Base-by-base conservation (phyloP, 805 yeast species). In the Metschnikowia noctiluminum region DNA sequence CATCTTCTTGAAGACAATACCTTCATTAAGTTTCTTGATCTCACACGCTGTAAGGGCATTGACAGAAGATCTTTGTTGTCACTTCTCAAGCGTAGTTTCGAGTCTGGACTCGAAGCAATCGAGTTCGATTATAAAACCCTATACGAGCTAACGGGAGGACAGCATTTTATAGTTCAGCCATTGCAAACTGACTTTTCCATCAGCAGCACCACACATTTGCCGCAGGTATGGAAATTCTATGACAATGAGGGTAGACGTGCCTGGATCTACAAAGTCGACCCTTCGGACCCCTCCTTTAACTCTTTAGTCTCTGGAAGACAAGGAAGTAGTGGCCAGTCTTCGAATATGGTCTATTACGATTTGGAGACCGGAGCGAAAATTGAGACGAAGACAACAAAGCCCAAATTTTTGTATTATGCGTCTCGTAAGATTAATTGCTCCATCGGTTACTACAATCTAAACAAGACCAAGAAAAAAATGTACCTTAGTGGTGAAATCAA, bases 171-270 rank as follows among this genome's bases (percentile, higher is more conserved):
- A 41, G 54, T 69, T 6, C 61, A 59, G 30, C 67, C 68, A 1
- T 54, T 61, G 6, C 69, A 62, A 38, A 62, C 64, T 5, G 64
- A 69, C 6, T 68, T 65, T 52, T 48, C 54, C 35, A 53, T 62
- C 35, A 58, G 60, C 40, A 49, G 47, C 39, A 60, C 62, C n/a
- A 50, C 55, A 8, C 53, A 48, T 15, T 56, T 62, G 11, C 70
- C 74, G 9, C 64, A 62, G 45, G 60, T 69, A 1, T 80, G 84
- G 84, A 77, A 73, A 56, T 70, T 72, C 48, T 77, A 70, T 59
- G 82, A 79, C 55, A 76, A 79, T 48, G 83, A 81, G 55, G 95
- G 96, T 5, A 74, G 96, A 52, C 74, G 97, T 52, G 84, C 88
- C 11, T 89, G 96, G 96, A 63, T 89, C 14, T 85, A 82, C 64